These are phyloP conservation scores for Capsicum pubescens DNA, from an alignment of 257 asterid species.

Conservation along the genomic window DNA sequence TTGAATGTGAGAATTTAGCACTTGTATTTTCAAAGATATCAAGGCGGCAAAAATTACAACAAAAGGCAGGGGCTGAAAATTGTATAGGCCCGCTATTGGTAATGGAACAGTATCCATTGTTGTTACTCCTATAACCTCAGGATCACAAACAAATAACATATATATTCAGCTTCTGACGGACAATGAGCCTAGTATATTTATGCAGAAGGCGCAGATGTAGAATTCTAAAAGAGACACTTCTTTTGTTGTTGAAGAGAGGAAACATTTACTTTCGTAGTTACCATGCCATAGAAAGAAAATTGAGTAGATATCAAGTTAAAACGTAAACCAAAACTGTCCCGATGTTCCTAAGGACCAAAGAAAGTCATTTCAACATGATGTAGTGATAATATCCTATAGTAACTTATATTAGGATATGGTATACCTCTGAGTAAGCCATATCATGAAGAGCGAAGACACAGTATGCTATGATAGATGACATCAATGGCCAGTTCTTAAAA, in stretches of 20 bases:
- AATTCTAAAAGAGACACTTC: not conserved
- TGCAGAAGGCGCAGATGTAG: not conserved
- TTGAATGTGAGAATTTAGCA: not conserved
- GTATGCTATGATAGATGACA: slow-evolving; percentile 76
- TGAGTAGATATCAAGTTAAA: not conserved
- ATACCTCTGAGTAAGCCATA: slow-evolving; percentile 89
- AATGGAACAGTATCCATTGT: not conserved
- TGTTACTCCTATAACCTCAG: not conserved
- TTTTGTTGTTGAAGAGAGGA: not conserved
- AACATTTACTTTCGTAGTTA: not conserved
- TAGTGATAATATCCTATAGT: not conserved
- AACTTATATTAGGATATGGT: not conserved
- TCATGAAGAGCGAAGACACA: slow-evolving; percentile 88
- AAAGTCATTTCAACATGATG: not conserved
- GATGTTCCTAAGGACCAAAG: too few relatives aligned
- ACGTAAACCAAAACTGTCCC: too few relatives aligned
- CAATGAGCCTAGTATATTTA: not conserved
- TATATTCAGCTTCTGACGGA: not conserved
- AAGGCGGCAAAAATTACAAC: too few relatives aligned
- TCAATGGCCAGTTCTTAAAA: slow-evolving; percentile 69
- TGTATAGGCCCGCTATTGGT: not conserved
- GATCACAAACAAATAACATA: not conserved
- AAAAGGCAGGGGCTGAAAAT: not conserved
- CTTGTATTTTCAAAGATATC: not conserved
- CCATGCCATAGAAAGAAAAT: not conserved